Conservation (phyloP, 371 early-diverging fungal genomes). For the Chytridium lagenaria region DNA sequence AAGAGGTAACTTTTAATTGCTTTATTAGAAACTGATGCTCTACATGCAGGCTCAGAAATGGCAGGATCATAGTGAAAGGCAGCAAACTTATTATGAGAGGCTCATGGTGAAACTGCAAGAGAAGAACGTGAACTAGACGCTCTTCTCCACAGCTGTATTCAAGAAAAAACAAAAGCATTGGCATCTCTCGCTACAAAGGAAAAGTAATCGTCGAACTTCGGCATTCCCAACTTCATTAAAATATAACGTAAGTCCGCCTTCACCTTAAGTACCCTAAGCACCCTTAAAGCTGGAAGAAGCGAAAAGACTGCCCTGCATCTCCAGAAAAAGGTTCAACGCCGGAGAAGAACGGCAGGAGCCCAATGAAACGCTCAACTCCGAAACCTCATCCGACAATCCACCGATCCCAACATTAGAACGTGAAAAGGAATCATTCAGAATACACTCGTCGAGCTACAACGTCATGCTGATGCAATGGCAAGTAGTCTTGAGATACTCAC, state of each 20-base stretch:
- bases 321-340: slow-evolving; percentile 21
- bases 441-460: neutral
- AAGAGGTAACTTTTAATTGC: neutral
- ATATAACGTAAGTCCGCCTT: neutral
- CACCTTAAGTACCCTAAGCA: no score
- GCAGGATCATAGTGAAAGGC: slow-evolving; percentile 13
- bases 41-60: slow-evolving; percentile 9
- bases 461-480: neutral
- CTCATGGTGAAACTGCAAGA: slow-evolving; percentile 6
- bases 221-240: neutral
- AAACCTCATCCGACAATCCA: no score
- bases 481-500: neutral
- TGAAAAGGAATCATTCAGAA: no score
- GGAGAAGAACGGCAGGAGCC: no score
- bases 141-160: neutral
- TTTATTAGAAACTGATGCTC: neutral
- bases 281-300: neutral
- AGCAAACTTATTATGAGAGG: slow-evolving; percentile 9
- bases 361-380: no score
- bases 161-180: slow-evolving; percentile 21
- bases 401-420: no score
- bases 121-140: slow-evolving; percentile 7
- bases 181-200: slow-evolving; percentile 18
- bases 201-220: slow-evolving; percentile 16
- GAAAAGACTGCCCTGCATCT: slow-evolving; percentile 19